Conservation (phyloP, 768 basidiomycete species). For the Boletus rubescentipes region DNA sequence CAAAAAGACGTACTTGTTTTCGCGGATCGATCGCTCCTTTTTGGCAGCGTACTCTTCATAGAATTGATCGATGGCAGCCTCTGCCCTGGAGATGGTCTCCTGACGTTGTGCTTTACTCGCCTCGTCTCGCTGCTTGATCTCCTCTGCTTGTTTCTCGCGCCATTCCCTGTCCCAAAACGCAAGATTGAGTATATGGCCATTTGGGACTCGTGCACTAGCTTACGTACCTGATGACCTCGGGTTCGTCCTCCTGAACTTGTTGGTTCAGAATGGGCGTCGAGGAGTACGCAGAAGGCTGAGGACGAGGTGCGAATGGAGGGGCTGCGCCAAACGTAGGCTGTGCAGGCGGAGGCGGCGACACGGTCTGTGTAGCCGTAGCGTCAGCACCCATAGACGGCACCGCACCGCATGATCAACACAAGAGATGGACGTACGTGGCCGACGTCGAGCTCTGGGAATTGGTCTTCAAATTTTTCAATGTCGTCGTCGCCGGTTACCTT, state of each 20-base stretch:
- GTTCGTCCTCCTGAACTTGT: constrained; percentile 72
- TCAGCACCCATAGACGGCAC: constrained; percentile 8
- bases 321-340: constrained; percentile 46
- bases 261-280: constrained; percentile 75
- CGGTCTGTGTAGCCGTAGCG: constrained; percentile 22
- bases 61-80: constrained; percentile 85
- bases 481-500: constrained; percentile 85
- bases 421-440: constrained; percentile 34
- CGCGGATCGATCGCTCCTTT: constrained; percentile 87
- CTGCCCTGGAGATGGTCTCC: constrained; percentile 81
- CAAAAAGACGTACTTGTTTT: constrained; percentile 75
- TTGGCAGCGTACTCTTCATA: constrained; percentile 85
- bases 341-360: constrained; percentile 30
- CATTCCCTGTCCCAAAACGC: constrained; percentile 58
- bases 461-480: constrained; percentile 80
- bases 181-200: background rate
- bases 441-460: constrained; percentile 79
- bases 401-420: background rate
- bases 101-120: constrained; percentile 72
- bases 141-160: constrained; percentile 82
- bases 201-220: no score
- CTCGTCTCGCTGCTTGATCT: constrained; percentile 83
- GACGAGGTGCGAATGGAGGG: constrained; percentile 71
- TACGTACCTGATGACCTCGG: constrained; percentile 78
- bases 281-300: constrained; percentile 67